Base-by-base conservation (phyloP, 164 flowering plant species). In the Dillenia turbinata region DNA sequence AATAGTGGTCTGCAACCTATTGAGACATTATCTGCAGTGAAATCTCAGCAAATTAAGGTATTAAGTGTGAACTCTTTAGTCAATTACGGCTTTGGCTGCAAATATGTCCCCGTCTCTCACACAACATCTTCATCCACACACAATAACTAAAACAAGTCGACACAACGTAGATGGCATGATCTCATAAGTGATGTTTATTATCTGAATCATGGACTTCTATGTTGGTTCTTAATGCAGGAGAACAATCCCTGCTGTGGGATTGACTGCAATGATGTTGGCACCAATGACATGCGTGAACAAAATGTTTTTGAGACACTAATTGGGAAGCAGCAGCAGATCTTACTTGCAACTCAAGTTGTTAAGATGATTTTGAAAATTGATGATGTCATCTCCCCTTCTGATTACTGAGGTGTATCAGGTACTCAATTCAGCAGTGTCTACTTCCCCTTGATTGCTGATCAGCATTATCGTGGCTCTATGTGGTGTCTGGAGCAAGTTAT, bases 1-100 rank as follows among this genome's bases (percentile, higher is more conserved):
- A 95, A 95, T 67, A 92, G 97, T 73, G 99, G 99, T 13, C 94
- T 95, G 55, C 97, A 89, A 67, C 94, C 97, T 11, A 95, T 95
- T 69, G 97, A 92, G 67, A 95, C 97, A 49, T 74, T 95, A 15
- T 84, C 97, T 51, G 97, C 93, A 1, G 97, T 95, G 54, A 95
- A 92, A 69, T 71, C 89, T 72, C 99, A 95, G 82, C 99, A 95
- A 73, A 77, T 89, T 59, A 91, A 91, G 95, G 99, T 90, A 69
- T 62, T 49, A 44, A 16, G 9, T 65, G 45, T 48, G 47, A 43
- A 33, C 6, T 33, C 40, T 33, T 33, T 33, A 0, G 40, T 33
- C 40, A 33, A 33, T 33, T 33, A 33, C 5, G 40, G 40, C 40
- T 6, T 33, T 6, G 0, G 40, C 40, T 5, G 40, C 40, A 33